Conservation (phyloP, 495 filamentous ascomycete genomes). For the Neurospora sp. region DNA sequence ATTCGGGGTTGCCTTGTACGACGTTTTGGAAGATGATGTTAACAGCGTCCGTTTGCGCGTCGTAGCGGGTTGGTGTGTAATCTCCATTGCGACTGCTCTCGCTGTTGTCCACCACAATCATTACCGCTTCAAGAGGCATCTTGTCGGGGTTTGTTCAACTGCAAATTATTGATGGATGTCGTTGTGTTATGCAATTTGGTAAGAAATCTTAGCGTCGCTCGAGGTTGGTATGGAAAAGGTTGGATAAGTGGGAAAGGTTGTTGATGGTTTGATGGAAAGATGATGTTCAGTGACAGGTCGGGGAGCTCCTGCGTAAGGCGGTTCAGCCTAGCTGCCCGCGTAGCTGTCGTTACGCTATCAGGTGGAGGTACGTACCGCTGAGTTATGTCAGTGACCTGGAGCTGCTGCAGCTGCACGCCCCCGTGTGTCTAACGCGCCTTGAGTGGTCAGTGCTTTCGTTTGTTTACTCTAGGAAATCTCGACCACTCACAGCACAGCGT, state of each 20-base stretch:
- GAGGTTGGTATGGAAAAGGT: background rate
- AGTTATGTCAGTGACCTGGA: background rate
- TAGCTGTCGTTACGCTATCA: background rate
- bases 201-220: background rate
- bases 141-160: conserved; percentile 17
- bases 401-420: background rate
- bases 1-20: conserved; percentile 90
- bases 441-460: conserved; percentile 12
- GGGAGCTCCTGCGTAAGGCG: conserved; percentile 19
- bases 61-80: conserved; percentile 87
- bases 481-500: conserved; percentile 20
- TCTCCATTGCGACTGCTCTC: conserved; percentile 97
- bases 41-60: conserved; percentile 90
- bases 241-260: background rate
- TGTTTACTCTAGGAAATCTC: conserved; percentile 25
- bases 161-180: background rate
- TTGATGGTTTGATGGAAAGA: conserved; percentile 1
- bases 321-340: conserved; percentile 9
- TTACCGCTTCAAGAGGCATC: conserved; percentile 57
- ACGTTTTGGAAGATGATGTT: conserved; percentile 91
- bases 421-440: background rate
- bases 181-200: background rate
- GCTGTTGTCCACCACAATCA: conserved; percentile 85
- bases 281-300: background rate
- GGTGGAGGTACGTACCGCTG: background rate